These are phyloP conservation scores for Starmerella powellii DNA, from an alignment of 805 yeast species.

Conservation along the genomic window DNA sequence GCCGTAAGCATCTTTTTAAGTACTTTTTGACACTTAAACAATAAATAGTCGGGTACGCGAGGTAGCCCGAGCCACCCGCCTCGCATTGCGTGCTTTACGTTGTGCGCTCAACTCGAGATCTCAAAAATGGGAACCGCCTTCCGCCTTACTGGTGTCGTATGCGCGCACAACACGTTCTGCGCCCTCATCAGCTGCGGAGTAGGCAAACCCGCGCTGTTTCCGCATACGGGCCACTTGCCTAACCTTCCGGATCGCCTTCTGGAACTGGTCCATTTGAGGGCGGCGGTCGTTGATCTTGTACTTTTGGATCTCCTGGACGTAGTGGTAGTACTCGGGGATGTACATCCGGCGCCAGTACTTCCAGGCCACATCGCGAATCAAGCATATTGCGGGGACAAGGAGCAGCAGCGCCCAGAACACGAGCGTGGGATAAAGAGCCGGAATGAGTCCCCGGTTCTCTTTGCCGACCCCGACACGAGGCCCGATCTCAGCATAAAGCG, in stretches of 20 bases:
- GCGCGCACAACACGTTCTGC: constrained; percentile 84
- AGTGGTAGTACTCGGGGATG: constrained; percentile 83
- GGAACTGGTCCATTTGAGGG: constrained; percentile 95
- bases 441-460: constrained; percentile 72
- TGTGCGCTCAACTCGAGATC: too few relatives aligned
- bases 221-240: constrained; percentile 97
- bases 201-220: constrained; percentile 97
- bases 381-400: constrained; percentile 64
- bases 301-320: constrained; percentile 93
- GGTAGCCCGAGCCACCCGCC: too few relatives aligned
- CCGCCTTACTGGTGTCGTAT: constrained; percentile 42
- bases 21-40: too few relatives aligned
- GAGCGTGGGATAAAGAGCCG: constrained; percentile 62
- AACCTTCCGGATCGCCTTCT: constrained; percentile 90
- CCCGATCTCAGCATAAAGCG: constrained; percentile 73
- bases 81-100: too few relatives aligned
- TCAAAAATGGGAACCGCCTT: too few relatives aligned
- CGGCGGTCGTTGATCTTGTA: constrained; percentile 84
- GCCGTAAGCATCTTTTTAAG: too few relatives aligned
- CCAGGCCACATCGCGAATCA: constrained; percentile 83
- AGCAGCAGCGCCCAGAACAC: constrained; percentile 75
- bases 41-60: too few relatives aligned
- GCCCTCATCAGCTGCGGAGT: constrained; percentile 90
- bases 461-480: constrained; percentile 70
- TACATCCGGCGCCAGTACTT: constrained; percentile 88